Evolutionary conservation across 1,284 basidiomycete species (phyloP).

Genomic region (Ustilago crameri): DNA sequence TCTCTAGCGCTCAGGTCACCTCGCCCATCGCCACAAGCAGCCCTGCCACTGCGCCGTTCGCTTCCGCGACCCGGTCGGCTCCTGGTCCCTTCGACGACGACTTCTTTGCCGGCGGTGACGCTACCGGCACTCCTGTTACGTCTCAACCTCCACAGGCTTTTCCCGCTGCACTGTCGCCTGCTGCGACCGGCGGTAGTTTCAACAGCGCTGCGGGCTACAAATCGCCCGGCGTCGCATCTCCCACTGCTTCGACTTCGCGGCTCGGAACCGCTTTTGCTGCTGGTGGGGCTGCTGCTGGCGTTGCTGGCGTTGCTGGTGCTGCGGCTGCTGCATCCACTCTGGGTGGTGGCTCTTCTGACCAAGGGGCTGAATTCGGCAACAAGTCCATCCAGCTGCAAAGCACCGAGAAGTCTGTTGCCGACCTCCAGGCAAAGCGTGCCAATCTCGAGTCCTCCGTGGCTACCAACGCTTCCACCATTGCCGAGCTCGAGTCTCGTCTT

Average conservation of each 20-base stretch:
- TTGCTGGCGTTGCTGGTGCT: conserved; percentile 6
- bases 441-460: conserved; percentile 47
- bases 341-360: conserved; percentile 26
- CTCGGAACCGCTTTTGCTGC: conserved; percentile 32
- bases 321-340: conserved; percentile 24
- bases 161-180: conserved; percentile 46
- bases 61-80: conserved; percentile 20
- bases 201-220: conserved; percentile 30
- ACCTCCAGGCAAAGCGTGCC: conserved; percentile 47
- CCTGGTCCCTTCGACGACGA: conserved; percentile 61
- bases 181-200: conserved; percentile 51
- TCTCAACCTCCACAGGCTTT: conserved; percentile 23
- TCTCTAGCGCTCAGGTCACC: conserved; percentile 12
- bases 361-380: conserved; percentile 55
- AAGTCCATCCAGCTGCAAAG: conserved; percentile 53
- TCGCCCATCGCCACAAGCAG: conserved; percentile 24
- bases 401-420: conserved; percentile 55
- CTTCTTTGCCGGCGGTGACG: conserved; percentile 43
- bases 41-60: conserved; percentile 70
- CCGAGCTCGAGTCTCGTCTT: conserved; percentile 65
- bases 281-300: conserved; percentile 14
- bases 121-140: conserved; percentile 25
- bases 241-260: conserved; percentile 29
- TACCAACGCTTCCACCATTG: conserved; percentile 46
- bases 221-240: conserved; percentile 33